Conservation (phyloP, 192 early-diverging fungal genomes). For the Coemansia sp. region DNA sequence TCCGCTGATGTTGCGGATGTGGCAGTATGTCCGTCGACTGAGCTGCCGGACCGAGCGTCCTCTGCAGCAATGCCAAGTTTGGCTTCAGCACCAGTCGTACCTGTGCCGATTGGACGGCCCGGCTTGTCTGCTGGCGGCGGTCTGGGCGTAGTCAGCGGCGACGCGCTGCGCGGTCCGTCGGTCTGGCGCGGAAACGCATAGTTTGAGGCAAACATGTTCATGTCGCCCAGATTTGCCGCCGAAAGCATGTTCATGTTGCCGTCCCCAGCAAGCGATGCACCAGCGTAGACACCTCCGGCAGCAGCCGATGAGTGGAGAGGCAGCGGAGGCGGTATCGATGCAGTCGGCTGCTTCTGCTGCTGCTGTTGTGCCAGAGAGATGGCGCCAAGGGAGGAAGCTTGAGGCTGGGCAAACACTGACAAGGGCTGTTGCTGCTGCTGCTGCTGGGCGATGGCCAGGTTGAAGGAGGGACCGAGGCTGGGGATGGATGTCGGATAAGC, state of each 20-base stretch:
- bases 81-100: not conserved
- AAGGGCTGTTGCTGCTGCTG: no score
- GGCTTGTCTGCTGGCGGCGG: not conserved
- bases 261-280: not conserved
- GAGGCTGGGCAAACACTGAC: not conserved
- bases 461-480: constrained; percentile 13
- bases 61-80: not conserved
- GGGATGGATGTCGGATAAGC: constrained; percentile 3
- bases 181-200: constrained; percentile 37
- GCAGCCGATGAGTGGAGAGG: not conserved
- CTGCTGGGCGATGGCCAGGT: constrained; percentile 4
- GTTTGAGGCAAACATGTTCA: constrained; percentile 34
- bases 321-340: not conserved
- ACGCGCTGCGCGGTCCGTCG: not conserved
- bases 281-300: not conserved
- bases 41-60: not conserved
- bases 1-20: not conserved
- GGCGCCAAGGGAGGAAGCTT: not conserved
- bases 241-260: not conserved
- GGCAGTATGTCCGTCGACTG: not conserved
- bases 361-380: not conserved
- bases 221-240: not conserved
- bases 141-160: not conserved
- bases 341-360: not conserved
- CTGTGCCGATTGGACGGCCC: not conserved